Conservation (phyloP, 805 yeast genomes). For the Candida stauntonica region DNA sequence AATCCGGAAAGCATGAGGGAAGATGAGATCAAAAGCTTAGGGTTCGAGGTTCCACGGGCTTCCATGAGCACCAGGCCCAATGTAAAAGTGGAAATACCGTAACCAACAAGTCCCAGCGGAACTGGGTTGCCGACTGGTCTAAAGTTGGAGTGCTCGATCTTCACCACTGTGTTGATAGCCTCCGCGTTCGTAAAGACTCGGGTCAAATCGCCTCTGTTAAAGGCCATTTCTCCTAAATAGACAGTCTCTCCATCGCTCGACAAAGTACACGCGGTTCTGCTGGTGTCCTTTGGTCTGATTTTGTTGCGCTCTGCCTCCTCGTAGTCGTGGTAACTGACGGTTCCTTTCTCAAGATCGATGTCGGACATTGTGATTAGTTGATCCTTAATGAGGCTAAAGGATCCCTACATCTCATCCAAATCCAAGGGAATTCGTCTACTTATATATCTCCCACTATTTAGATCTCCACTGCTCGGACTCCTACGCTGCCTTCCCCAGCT, state of each 20-base stretch:
- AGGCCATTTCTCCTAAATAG: slow-evolving; percentile 36
- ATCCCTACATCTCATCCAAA: no score
- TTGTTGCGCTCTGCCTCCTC: slow-evolving; percentile 1
- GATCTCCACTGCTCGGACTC: background rate
- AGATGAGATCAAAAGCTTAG: slow-evolving; percentile 42
- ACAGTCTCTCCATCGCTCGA: slow-evolving; percentile 32
- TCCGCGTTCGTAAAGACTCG: slow-evolving; percentile 55
- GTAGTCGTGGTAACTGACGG: slow-evolving; percentile 6
- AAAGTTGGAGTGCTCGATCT: slow-evolving; percentile 31
- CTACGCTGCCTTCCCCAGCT: no score
- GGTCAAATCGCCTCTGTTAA: slow-evolving; percentile 50
- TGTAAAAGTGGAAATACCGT: slow-evolving; percentile 42
- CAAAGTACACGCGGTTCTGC: slow-evolving; percentile 13
- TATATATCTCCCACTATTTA: no score
- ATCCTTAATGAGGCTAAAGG: background rate
- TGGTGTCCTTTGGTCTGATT: slow-evolving; percentile 3
- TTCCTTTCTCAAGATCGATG: slow-evolving; percentile 17
- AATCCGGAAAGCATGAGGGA: slow-evolving; percentile 47
- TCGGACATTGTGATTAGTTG: slow-evolving; percentile 1
- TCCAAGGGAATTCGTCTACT: background rate
- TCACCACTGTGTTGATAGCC: background rate
- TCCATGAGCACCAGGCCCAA: slow-evolving; percentile 43
- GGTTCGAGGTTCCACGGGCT: slow-evolving; percentile 40
- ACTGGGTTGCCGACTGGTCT: slow-evolving; percentile 38
- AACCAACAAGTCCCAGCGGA: slow-evolving; percentile 50